Base-by-base conservation (phyloP, 768 basidiomycete genomes). In the Cyclocybe aegerita region DNA sequence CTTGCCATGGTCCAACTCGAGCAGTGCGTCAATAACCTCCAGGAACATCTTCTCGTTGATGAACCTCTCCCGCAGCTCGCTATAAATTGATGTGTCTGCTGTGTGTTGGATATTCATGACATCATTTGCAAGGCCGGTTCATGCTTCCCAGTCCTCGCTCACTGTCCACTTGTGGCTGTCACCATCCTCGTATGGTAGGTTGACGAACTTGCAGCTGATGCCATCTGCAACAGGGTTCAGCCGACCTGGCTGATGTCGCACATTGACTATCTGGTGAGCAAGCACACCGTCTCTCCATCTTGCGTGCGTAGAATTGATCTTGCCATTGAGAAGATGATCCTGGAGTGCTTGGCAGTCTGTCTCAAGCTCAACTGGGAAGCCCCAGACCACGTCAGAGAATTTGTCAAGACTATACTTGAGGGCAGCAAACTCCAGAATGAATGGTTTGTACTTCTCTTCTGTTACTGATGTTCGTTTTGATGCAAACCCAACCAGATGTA, bases 281-380 rank as follows among this genome's bases (percentile, higher is more conserved):
- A 63, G 37, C 4, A 70, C 58, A 7, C 60, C 56, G 38, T 66
- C 68, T 9, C 54, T 34, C 65, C 60, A 72, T n/a, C n/a, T n/a
- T n/a, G n/a, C n/a, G n/a, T n/a, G n/a, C n/a, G n/a, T n/a, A n/a
- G n/a, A n/a, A n/a, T n/a, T n/a, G n/a, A n/a, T n/a, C 7, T 60
- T 51, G 1, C 55, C 58, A 43, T 37, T 52, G 10, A 65, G 56
- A 0, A 73, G 50, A 4, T 63, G 40, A 40, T 71, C 66, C 6
- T 60, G 46, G 0, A 72, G 57, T 2, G 69, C 70, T 23, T 65
- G 60, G 49, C 70, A 72, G 49, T 72, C 69, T 0, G 67, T 71
- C 32, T 67, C 62, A 4, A 73, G 30, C 32, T 69, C 60, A 0
- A 73, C 47, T 1, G 64, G 69, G 14, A 57, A 66, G 0, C 66